Evolutionary conservation across 805 yeast genomes (phyloP).

Genomic region (Starmera quercuum): DNA sequence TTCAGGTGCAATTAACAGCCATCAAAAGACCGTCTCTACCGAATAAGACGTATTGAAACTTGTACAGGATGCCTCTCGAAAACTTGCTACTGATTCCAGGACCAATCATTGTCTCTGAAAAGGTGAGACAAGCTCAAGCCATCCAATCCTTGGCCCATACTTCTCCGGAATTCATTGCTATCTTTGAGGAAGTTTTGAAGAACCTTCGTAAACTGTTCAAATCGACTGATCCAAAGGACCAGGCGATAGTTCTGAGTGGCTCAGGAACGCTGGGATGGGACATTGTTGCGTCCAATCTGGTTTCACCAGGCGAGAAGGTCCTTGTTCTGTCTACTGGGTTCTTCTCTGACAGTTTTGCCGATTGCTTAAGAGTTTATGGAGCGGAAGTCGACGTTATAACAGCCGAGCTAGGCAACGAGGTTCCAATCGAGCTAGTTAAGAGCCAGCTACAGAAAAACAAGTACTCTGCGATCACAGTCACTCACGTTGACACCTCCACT

Average conservation of each 20-base stretch:
- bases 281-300: conserved; percentile 69
- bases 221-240: conserved; percentile 58
- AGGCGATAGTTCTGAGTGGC: conserved; percentile 78
- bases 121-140: conserved; percentile 71
- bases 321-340: conserved; percentile 86
- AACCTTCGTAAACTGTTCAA: conserved; percentile 70
- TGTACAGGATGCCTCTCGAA: conserved; percentile 17
- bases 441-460: conserved; percentile 40
- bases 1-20: too few species aligned
- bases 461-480: conserved; percentile 71
- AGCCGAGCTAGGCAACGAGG: conserved; percentile 69
- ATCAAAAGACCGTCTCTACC: too few species aligned
- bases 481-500: conserved; percentile 95
- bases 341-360: conserved; percentile 79
- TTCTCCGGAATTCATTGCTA: conserved; percentile 69
- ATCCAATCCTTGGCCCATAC: conserved; percentile 88
- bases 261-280: conserved; percentile 98
- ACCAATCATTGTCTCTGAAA: conserved; percentile 77
- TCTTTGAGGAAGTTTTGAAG: conserved; percentile 62
- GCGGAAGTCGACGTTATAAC: conserved; percentile 66
- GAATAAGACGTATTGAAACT: too few species aligned
- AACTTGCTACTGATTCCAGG: conserved; percentile 66
- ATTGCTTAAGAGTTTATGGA: conserved; percentile 64
- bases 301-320: conserved; percentile 59
- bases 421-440: conserved; percentile 49